Evolutionary conservation across 306 rosid species (phyloP).

Genomic region (Sesbania bispinosa): DNA sequence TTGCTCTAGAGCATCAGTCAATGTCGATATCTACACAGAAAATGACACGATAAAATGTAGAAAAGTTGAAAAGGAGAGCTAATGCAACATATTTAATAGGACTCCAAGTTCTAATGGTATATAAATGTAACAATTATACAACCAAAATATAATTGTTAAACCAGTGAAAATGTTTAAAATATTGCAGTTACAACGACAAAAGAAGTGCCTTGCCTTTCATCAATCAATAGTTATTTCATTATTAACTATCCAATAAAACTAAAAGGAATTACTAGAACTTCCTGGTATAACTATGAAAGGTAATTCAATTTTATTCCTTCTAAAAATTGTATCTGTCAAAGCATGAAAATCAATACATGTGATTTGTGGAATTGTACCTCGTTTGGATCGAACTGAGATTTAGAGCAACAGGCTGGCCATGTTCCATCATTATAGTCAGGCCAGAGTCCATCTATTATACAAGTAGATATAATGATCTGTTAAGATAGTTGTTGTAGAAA

Average conservation of each 20-base stretch:
- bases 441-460: slow-evolving; percentile 87
- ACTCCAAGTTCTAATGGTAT: not conserved
- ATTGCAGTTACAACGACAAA: not conserved
- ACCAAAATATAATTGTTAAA: slow-evolving; percentile 2
- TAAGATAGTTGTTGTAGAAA: not conserved
- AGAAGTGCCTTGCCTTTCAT: not conserved
- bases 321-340: not conserved
- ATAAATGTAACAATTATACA: slow-evolving; percentile 3
- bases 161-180: not conserved
- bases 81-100: not conserved
- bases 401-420: slow-evolving; percentile 89
- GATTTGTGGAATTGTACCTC: slow-evolving; percentile 43
- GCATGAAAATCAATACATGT: slow-evolving; percentile 3
- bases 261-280: not conserved
- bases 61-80: slow-evolving; percentile 7
- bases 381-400: slow-evolving; percentile 55
- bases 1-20: slow-evolving; percentile 52
- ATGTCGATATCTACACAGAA: slow-evolving; percentile 60
- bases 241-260: not conserved
- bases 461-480: slow-evolving; percentile 8
- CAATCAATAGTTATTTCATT: not conserved
- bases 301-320: not conserved
- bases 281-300: slow-evolving; percentile 7
- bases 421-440: slow-evolving; percentile 94
- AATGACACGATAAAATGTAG: slow-evolving; percentile 7